Percentiles rank a stretch among this genome's conserved stretches.
phyloP scores from a whole-genome alignment of 2,329 filamentous ascomycete genomes.

The Pestalotiopsis sp. region DNA sequence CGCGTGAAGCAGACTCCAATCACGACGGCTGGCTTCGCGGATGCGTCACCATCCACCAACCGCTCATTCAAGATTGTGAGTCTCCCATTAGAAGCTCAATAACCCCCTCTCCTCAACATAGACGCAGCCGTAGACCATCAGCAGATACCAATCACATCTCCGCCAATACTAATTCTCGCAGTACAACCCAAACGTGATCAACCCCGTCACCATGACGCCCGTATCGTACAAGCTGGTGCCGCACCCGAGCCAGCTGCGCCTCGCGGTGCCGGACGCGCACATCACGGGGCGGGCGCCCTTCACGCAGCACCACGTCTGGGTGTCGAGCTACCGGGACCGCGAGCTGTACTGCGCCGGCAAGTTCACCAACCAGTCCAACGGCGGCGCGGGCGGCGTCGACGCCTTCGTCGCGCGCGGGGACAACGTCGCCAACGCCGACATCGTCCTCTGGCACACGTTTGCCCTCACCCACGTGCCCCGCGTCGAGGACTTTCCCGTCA shows the following conservation, averaged over 20 bases:
- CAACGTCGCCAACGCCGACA: not conserved
- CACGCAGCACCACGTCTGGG: conserved; percentile 27
- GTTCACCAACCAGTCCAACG: conserved; percentile 25
- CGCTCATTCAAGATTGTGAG: conserved; percentile 15
- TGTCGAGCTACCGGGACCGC: conserved; percentile 27
- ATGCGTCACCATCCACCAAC: conserved; percentile 42
- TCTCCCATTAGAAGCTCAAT: not conserved
- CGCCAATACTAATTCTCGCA: not conserved
- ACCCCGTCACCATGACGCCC: conserved; percentile 33
- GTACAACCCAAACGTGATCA: conserved; percentile 28
- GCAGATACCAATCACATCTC: too few species aligned
- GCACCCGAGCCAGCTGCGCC: conserved; percentile 34
- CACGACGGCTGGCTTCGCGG: conserved; percentile 38
- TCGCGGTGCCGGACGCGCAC: conserved; percentile 23
- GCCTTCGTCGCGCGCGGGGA: not conserved
- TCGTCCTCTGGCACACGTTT: conserved; percentile 15
- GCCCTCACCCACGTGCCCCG: conserved; percentile 55
- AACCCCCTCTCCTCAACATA: not conserved
- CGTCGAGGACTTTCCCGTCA: conserved; percentile 58
- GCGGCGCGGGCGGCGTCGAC: not conserved
- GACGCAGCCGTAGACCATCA: too few species aligned
- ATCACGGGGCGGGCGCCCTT: conserved; percentile 26
- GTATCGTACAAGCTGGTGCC: conserved; percentile 38
- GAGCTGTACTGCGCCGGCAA: conserved; percentile 29
- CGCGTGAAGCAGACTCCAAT: conserved; percentile 36